Conservation (phyloP, 495 filamentous ascomycete species). For the Neurospora pannonica region DNA sequence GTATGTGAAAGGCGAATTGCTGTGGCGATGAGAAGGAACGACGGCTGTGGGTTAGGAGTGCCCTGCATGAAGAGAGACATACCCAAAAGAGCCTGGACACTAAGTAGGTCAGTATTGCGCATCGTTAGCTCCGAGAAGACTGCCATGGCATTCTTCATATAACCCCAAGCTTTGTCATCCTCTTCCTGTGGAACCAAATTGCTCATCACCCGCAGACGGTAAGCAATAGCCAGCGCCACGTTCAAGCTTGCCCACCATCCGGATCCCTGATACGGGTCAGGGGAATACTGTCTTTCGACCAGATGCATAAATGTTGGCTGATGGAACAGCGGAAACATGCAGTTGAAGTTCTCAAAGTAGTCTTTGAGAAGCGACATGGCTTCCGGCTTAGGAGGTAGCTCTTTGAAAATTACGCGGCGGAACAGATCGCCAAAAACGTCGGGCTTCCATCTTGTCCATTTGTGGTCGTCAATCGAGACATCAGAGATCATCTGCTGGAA, state of each 20-base stretch:
- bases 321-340: constrained; percentile 95
- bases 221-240: constrained; percentile 82
- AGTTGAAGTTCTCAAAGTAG: constrained; percentile 97
- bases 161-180: constrained; percentile 86
- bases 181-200: constrained; percentile 83
- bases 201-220: constrained; percentile 90
- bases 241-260: constrained; percentile 99
- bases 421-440: constrained; percentile 95
- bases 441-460: constrained; percentile 93
- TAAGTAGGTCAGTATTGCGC: constrained; percentile 90
- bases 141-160: constrained; percentile 92
- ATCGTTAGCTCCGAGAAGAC: constrained; percentile 87
- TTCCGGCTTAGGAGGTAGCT: constrained; percentile 71
- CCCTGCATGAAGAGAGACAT: constrained; percentile 96
- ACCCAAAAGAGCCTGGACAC: constrained; percentile 91
- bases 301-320: constrained; percentile 97
- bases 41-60: constrained; percentile 92
- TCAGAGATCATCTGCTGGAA: constrained; percentile 95
- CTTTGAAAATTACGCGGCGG: constrained; percentile 70
- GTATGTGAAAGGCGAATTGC: constrained; percentile 88
- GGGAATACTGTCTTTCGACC: constrained; percentile 84
- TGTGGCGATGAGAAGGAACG: constrained; percentile 86
- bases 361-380: constrained; percentile 77
- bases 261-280: constrained; percentile 86
- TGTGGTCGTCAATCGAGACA: constrained; percentile 72